Evolutionary conservation across 2,329 filamentous ascomycete species (phyloP).

Genomic region (Aspergillus phoenicis): DNA sequence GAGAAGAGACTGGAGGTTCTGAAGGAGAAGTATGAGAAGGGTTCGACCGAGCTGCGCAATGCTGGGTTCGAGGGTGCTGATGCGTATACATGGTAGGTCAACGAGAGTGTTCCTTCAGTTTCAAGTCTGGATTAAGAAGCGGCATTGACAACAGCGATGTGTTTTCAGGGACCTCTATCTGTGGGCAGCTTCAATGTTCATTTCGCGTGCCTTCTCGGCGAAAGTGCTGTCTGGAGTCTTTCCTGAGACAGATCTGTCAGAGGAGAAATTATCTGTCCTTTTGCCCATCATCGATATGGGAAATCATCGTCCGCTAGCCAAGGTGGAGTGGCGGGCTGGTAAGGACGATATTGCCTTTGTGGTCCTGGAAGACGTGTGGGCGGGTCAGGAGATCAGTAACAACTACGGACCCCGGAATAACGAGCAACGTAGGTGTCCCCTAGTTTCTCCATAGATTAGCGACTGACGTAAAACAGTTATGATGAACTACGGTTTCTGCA

Average conservation of each 20-base stretch:
- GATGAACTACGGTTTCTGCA: slow-evolving; percentile 51
- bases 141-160: not conserved
- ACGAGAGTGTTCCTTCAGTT: not conserved
- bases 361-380: slow-evolving; percentile 50
- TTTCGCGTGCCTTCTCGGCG: slow-evolving; percentile 48
- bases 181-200: slow-evolving; percentile 50
- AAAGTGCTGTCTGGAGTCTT: slow-evolving; percentile 45
- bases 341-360: slow-evolving; percentile 43
- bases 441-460: not conserved
- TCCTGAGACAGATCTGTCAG: slow-evolving; percentile 41
- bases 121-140: not conserved
- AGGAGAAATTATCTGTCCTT: slow-evolving; percentile 68
- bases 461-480: slow-evolving; percentile 36
- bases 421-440: slow-evolving; percentile 58
- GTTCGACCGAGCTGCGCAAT: slow-evolving; percentile 33
- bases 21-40: slow-evolving; percentile 42
- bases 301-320: slow-evolving; percentile 67
- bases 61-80: slow-evolving; percentile 34
- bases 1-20: slow-evolving; percentile 38
- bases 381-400: slow-evolving; percentile 63
- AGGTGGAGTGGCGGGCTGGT: slow-evolving; percentile 60
- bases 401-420: slow-evolving; percentile 79
- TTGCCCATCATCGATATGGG: slow-evolving; percentile 72
- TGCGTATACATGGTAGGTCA: slow-evolving; percentile 44
- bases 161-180: slow-evolving; percentile 46